Conservation (phyloP, 805 yeast species). For the Lachancea mirantina region DNA sequence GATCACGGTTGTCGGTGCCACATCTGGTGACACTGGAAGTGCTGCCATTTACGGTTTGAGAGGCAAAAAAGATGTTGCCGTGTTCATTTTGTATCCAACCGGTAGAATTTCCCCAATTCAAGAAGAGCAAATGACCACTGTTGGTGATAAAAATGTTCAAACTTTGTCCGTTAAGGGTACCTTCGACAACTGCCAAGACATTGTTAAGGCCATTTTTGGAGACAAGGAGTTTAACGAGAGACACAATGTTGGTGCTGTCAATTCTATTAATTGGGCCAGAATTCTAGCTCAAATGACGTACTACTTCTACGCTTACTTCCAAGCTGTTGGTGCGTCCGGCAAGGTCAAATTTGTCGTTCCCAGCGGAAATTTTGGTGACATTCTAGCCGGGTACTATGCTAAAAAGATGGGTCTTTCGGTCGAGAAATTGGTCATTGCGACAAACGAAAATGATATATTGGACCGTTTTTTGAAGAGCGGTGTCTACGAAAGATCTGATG, state of each 20-base stretch:
- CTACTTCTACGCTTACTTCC: slow-evolving; percentile 89
- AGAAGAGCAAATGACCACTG: slow-evolving; percentile 98
- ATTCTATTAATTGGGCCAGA: slow-evolving; percentile 98
- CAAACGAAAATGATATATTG: slow-evolving; percentile 91
- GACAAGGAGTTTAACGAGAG: slow-evolving; percentile 80
- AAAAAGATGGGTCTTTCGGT: slow-evolving; percentile 92
- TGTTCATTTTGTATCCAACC: slow-evolving; percentile 91
- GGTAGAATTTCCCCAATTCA: slow-evolving; percentile 97
- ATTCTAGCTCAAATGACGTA: slow-evolving; percentile 96
- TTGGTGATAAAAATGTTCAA: slow-evolving; percentile 85
- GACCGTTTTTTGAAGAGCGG: slow-evolving; percentile 89
- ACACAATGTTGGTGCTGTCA: slow-evolving; percentile 95
- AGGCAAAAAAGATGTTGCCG: slow-evolving; percentile 96
- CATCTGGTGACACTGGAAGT: slow-evolving; percentile 98
- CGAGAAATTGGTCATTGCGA: slow-evolving; percentile 82
- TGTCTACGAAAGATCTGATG: slow-evolving; percentile 64
- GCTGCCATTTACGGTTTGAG: slow-evolving; percentile 98
- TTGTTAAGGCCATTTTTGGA: slow-evolving; percentile 88
- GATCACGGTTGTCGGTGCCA: slow-evolving; percentile 96
- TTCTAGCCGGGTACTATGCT: slow-evolving; percentile 93
- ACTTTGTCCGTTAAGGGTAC: slow-evolving; percentile 93
- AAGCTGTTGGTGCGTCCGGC: slow-evolving; percentile 36
- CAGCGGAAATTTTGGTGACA: slow-evolving; percentile 97
- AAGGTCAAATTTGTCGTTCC: slow-evolving; percentile 87
- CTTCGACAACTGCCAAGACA: slow-evolving; percentile 96